Base-by-base conservation (phyloP, 768 basidiomycete genomes). In the Goffeauzyma gilvescens region DNA sequence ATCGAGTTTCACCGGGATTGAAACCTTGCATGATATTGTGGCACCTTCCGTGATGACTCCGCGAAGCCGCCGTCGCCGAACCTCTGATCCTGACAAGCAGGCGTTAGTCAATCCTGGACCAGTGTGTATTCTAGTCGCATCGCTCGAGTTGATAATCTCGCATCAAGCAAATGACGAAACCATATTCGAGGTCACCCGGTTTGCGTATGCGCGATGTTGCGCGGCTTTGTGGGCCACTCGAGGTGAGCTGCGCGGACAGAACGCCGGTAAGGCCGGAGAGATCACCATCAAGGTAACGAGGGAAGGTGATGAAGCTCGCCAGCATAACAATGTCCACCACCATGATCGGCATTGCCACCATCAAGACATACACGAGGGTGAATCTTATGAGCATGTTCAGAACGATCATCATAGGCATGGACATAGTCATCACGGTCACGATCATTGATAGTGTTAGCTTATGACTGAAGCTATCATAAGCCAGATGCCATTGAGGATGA, bases 101-200 rank as follows among this genome's bases (percentile, higher is more conserved):
- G 22, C 30, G 32, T 41, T 17, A 30, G 41, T 37, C 48, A 48
- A 34, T 35, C 35, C 36, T 23, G 46, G 32, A 12, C 42, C 41
- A 43, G 24, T 45, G 26, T 43, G 41, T 42, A 46, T 52, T 27
- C 84, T 45, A 71, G 50, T 90, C 12, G 75, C 83, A 23, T 82
- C 85, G 23, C 67, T 89, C 20, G 78, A 84, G 57, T 63, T 83
- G 32, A 83, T 84, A 55, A 79, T 90, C 12, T 64, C 68, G 27
- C 60, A 68, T 27, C 75, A 78, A 44, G 55, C 83, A 31, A 69
- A 68, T 6, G 84, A 87, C 60, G 70, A 69, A 20, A 80, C 81
- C 34, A 72, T 83, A 35, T 54, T 89, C 36, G 68, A 65, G 53
- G 64, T 87, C 37, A 86, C 81, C 17, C 67, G 67, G 36, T 84